Evolutionary conservation across 192 early-diverging fungal species (phyloP).

Genomic region (Globomyces pollinis-pini): DNA sequence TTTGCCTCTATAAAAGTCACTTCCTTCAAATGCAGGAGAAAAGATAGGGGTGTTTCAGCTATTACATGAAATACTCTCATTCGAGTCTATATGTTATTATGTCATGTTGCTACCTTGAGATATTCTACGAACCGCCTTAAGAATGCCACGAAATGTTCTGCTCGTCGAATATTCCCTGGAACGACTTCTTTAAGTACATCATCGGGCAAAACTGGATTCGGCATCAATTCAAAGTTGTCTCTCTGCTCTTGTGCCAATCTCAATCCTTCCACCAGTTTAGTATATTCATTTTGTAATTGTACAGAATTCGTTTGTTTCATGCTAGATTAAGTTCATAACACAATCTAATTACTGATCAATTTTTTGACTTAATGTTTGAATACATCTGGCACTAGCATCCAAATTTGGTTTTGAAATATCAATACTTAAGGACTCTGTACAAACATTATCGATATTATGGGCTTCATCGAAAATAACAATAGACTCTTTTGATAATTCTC

Average conservation of each 20-base stretch:
- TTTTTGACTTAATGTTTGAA: conserved; percentile 56
- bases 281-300: conserved; percentile 85
- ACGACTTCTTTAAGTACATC: conserved; percentile 88
- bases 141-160: conserved; percentile 98
- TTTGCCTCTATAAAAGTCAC: conserved; percentile 93
- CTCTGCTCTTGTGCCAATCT: conserved; percentile 61
- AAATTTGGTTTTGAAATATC: conserved; percentile 86
- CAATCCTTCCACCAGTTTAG: conserved; percentile 79
- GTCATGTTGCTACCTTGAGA: conserved; percentile 60
- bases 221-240: conserved; percentile 81
- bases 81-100: conserved; percentile 53
- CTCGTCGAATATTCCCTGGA: conserved; percentile 93
- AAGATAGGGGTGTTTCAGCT: conserved; percentile 89
- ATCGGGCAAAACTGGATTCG: conserved; percentile 91
- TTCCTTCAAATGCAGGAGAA: conserved; percentile 86
- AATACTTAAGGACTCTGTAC: conserved; percentile 93
- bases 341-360: conserved; percentile 45
- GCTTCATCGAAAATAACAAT: conserved; percentile 99
- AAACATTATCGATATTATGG: conserved; percentile 99
- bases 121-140: conserved; percentile 95
- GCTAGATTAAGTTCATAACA: conserved; percentile 32
- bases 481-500: conserved; percentile 85
- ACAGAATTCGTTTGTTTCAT: conserved; percentile 83
- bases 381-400: conserved; percentile 78
- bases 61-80: conserved; percentile 96